phyloP scores from a whole-genome alignment of 1,139 yeast genomes.

The Petasospora fabianii region DNA sequence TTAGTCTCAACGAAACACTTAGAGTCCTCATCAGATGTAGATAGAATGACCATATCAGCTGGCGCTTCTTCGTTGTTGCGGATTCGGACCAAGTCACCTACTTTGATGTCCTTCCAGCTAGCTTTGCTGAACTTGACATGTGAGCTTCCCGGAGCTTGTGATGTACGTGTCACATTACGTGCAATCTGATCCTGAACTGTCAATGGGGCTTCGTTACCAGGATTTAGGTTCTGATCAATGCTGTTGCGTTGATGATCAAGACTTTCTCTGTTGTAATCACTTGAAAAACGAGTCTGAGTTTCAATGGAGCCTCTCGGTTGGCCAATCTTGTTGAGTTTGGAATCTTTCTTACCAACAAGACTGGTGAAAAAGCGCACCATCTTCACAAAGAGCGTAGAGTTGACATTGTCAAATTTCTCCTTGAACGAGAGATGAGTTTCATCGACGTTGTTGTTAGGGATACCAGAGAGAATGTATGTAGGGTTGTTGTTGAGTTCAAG shows the following conservation, averaged over 20 bases:
- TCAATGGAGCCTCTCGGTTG: constrained; percentile 19
- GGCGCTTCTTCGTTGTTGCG: constrained; percentile 91
- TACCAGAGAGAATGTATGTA: constrained; percentile 70
- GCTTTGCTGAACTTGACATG: constrained; percentile 52
- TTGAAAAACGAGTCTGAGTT: constrained; percentile 6
- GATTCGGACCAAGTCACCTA: constrained; percentile 85
- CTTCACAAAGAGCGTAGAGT: constrained; percentile 21
- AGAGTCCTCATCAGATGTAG: constrained; percentile 86
- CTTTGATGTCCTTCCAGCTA: constrained; percentile 84
- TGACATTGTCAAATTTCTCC: constrained; percentile 39
- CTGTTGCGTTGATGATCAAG: constrained; percentile 7
- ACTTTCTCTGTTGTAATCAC: constrained; percentile 12
- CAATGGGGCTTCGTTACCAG: constrained; percentile 13
- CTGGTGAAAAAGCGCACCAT: constrained; percentile 20
- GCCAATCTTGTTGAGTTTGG: constrained; percentile 19
- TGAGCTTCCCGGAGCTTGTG: constrained; percentile 3
- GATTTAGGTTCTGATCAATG: not conserved
- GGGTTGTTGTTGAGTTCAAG: constrained; percentile 83
- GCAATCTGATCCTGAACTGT: constrained; percentile 13
- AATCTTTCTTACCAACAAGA: constrained; percentile 17
- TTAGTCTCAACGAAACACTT: constrained; percentile 93
- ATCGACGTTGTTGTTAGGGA: constrained; percentile 69
- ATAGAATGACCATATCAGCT: constrained; percentile 76
- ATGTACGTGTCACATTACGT: constrained; percentile 2
- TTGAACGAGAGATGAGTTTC: constrained; percentile 47